Conservation (phyloP, 2,329 filamentous ascomycete genomes). For the Leptoxyphium fumago region DNA sequence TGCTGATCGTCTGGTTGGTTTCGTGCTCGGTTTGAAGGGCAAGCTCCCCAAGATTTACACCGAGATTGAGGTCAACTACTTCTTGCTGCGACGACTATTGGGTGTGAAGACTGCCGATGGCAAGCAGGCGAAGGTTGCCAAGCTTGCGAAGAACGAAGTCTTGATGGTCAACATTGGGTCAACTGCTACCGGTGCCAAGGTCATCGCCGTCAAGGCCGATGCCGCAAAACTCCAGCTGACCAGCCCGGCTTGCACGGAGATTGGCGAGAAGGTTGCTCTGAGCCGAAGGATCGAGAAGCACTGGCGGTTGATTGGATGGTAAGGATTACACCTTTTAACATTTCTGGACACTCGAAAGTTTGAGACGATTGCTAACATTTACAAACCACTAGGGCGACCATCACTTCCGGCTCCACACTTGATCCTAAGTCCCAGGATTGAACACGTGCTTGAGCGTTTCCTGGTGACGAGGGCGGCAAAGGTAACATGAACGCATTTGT, state of each 20-base stretch:
- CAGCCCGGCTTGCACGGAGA: constrained; percentile 73
- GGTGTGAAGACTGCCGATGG: constrained; percentile 96
- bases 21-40: constrained; percentile 90
- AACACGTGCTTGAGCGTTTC: not conserved
- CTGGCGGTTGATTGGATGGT: constrained; percentile 87
- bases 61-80: constrained; percentile 99
- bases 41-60: constrained; percentile 92
- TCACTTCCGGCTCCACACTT: constrained; percentile 17
- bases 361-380: not conserved
- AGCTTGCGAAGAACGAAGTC: constrained; percentile 95
- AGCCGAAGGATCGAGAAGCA: constrained; percentile 97
- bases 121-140: constrained; percentile 98
- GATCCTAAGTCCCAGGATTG: constrained; percentile 10
- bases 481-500: not conserved
- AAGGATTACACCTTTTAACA: not conserved
- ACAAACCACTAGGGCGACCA: constrained; percentile 13
- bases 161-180: constrained; percentile 99
- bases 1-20: constrained; percentile 96
- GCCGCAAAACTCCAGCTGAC: constrained; percentile 89
- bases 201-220: constrained; percentile 93
- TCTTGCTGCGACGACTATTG: constrained; percentile 81
- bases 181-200: constrained; percentile 93
- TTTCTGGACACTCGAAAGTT: not conserved
- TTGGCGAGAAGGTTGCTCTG: constrained; percentile 95
- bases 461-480: not conserved